These are phyloP conservation scores for Fomitiporia mediterranea DNA, from an alignment of 1,284 basidiomycete species.

Conservation along the genomic window DNA sequence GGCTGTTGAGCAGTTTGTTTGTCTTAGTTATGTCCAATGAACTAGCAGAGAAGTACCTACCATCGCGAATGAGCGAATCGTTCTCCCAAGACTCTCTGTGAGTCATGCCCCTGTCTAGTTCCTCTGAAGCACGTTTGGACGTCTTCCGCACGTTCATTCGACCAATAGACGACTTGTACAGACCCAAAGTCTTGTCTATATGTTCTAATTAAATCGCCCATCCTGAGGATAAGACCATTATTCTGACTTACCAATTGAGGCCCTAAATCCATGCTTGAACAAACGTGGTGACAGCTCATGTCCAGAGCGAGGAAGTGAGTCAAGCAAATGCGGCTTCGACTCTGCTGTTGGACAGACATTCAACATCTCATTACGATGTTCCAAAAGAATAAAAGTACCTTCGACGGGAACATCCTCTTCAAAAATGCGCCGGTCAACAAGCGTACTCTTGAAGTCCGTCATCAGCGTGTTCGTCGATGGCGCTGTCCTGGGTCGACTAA, in stretches of 20 bases:
- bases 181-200: slow-evolving; percentile 51
- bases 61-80: slow-evolving; percentile 39
- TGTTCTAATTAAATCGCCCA: neutral
- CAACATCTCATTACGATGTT: too few species aligned
- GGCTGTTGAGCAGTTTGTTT: slow-evolving; percentile 26
- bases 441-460: slow-evolving; percentile 11
- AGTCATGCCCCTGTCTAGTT: slow-evolving; percentile 28
- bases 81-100: slow-evolving; percentile 46
- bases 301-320: slow-evolving; percentile 8
- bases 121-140: slow-evolving; percentile 24
- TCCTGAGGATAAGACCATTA: neutral
- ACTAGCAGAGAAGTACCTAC: slow-evolving; percentile 31
- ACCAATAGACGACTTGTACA: slow-evolving; percentile 45
- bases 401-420: neutral
- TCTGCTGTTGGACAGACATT: neutral
- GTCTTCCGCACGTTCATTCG: slow-evolving; percentile 17
- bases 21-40: slow-evolving; percentile 14
- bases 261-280: slow-evolving; percentile 63
- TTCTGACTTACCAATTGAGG: slow-evolving; percentile 57
- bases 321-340: neutral
- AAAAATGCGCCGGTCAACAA: slow-evolving; percentile 4
- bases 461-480: slow-evolving; percentile 11
- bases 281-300: slow-evolving; percentile 27
- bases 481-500: slow-evolving; percentile 5
- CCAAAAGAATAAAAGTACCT: neutral